These are phyloP conservation scores for Leucocoprinus leucothites DNA, from an alignment of 768 basidiomycete species.

Conservation along the genomic window DNA sequence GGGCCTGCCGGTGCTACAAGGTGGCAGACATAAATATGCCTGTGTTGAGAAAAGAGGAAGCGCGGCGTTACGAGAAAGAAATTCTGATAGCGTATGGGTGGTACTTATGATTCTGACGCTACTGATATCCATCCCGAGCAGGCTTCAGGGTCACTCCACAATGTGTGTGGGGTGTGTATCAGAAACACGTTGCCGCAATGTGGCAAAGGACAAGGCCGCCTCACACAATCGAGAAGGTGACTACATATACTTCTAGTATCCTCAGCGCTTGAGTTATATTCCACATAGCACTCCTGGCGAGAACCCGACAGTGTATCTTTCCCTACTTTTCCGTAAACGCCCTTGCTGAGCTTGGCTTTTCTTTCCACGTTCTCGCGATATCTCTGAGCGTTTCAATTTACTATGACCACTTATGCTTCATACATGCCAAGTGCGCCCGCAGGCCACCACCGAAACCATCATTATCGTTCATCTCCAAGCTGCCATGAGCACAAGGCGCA, in stretches of 20 bases:
- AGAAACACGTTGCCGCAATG: slow-evolving; percentile 33
- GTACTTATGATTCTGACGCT: not conserved
- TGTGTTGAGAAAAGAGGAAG: not conserved
- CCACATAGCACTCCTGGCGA: slow-evolving; percentile 14
- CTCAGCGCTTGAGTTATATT: not conserved
- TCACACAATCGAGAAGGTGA: not conserved
- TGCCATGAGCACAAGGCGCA: slow-evolving; percentile 9
- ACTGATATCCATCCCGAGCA: slow-evolving; percentile 1
- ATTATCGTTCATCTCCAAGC: slow-evolving; percentile 5
- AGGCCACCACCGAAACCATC: not conserved
- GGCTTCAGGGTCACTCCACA: slow-evolving; percentile 5
- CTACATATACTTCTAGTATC: slow-evolving; percentile 8
- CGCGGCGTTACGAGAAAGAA: no score
- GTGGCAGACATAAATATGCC: not conserved
- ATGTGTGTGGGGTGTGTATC: slow-evolving; percentile 23
- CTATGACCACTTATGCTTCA: slow-evolving; percentile 15
- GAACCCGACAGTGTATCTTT: slow-evolving; percentile 1
- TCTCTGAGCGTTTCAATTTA: slow-evolving; percentile 7
- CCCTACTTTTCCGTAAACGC: not conserved
- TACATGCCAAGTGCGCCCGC: slow-evolving; percentile 11
- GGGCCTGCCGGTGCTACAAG: not conserved
- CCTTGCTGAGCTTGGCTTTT: slow-evolving; percentile 12
- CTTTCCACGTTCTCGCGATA: slow-evolving; percentile 15
- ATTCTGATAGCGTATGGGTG: not conserved
- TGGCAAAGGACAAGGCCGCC: slow-evolving; percentile 1